Evolutionary conservation across 2,329 filamentous ascomycete species (phyloP).

Genomic region (Ceratocystis huliohia): DNA sequence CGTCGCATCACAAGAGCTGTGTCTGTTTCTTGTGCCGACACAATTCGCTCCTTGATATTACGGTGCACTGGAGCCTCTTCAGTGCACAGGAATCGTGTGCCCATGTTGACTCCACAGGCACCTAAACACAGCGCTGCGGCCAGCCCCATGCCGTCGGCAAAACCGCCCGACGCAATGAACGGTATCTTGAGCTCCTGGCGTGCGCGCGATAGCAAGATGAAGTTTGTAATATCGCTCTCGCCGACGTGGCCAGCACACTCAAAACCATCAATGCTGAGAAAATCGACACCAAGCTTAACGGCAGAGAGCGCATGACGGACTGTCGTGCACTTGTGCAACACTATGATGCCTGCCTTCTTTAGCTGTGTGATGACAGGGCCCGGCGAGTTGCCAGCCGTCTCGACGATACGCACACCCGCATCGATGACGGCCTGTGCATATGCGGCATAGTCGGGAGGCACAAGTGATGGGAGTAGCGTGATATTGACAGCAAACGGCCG

Average conservation of each 20-base stretch:
- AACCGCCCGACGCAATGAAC: slow-evolving; percentile 92
- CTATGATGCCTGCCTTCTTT: slow-evolving; percentile 63
- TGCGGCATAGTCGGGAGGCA: slow-evolving; percentile 80
- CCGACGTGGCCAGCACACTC: slow-evolving; percentile 89
- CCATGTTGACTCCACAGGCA: slow-evolving; percentile 95
- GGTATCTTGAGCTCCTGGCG: slow-evolving; percentile 73
- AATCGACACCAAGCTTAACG: slow-evolving; percentile 89
- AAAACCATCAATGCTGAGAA: slow-evolving; percentile 92
- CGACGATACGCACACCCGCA: slow-evolving; percentile 80
- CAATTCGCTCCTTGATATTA: slow-evolving; percentile 90
- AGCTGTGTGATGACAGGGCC: slow-evolving; percentile 82
- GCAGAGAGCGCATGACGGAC: slow-evolving; percentile 87
- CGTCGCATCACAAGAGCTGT: slow-evolving; percentile 76
- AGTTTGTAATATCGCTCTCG: slow-evolving; percentile 79
- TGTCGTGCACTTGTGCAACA: slow-evolving; percentile 96
- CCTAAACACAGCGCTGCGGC: slow-evolving; percentile 83
- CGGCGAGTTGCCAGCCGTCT: slow-evolving; percentile 79
- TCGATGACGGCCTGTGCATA: slow-evolving; percentile 90
- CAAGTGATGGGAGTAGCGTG: slow-evolving; percentile 78
- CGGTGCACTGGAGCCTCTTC: slow-evolving; percentile 82
- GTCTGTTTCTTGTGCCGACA: slow-evolving; percentile 76
- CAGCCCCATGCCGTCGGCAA: slow-evolving; percentile 85
- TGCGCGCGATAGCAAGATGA: slow-evolving; percentile 74
- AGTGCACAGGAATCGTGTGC: slow-evolving; percentile 94
- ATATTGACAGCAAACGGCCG: slow-evolving; percentile 88